These are phyloP conservation scores for Dothideomycetes sp. DNA, from an alignment of 2,329 filamentous ascomycete species.

Conservation along the genomic window DNA sequence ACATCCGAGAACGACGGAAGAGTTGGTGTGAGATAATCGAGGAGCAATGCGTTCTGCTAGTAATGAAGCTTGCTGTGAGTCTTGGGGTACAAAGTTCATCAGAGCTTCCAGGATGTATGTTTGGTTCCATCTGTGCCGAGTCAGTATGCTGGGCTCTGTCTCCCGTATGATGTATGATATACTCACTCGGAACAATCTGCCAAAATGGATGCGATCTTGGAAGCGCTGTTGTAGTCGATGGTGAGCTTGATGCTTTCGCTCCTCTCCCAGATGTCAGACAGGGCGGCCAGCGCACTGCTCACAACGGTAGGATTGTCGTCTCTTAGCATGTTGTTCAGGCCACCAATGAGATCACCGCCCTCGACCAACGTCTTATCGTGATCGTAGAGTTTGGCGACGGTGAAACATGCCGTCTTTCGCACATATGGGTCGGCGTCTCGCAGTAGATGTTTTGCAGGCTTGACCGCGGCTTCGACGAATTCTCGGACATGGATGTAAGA, in stretches of 20 bases:
- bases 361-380: constrained; percentile 89
- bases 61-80: constrained; percentile 74
- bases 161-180: background rate
- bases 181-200: constrained; percentile 93
- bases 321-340: constrained; percentile 76
- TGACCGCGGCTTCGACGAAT: constrained; percentile 84
- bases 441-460: constrained; percentile 71
- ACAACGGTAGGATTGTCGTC: constrained; percentile 98
- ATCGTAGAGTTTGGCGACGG: constrained; percentile 94
- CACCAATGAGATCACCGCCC: constrained; percentile 80
- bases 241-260: constrained; percentile 97
- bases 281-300: constrained; percentile 75
- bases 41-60: constrained; percentile 89
- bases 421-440: constrained; percentile 89
- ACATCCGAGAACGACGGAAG: constrained; percentile 88
- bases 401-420: constrained; percentile 91
- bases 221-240: constrained; percentile 94
- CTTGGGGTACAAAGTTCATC: constrained; percentile 95
- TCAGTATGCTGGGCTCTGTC: constrained; percentile 5
- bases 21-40: constrained; percentile 94
- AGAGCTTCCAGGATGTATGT: constrained; percentile 96
- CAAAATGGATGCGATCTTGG: constrained; percentile 93
- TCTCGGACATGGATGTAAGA: constrained; percentile 96
- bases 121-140: constrained; percentile 73
- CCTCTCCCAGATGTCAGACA: constrained; percentile 98